Conservation (phyloP, 139 green algal genomes). For the Eudorina sp. region DNA sequence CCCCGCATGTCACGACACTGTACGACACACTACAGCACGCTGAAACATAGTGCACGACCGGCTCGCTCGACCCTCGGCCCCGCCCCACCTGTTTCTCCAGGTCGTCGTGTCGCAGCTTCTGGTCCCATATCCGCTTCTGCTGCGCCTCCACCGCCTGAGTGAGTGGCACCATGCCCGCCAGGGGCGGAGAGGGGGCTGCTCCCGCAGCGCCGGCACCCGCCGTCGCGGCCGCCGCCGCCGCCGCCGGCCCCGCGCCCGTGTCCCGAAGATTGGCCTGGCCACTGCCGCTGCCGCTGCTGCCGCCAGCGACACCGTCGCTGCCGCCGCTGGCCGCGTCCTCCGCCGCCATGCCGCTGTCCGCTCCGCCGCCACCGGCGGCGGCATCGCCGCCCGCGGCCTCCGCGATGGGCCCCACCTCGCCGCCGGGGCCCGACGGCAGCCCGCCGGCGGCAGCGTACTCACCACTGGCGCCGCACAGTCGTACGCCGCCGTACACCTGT, state of each 20-base stretch:
- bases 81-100: conserved; percentile 34
- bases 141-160: conserved; percentile 5
- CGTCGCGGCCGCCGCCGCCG: neutral
- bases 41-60: too few relatives aligned
- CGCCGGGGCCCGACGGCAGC: neutral
- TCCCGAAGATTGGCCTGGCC: neutral
- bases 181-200: neutral
- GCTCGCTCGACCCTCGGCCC: too few relatives aligned
- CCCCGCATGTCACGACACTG: too few relatives aligned
- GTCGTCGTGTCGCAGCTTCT: conserved; percentile 42
- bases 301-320: neutral
- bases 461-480: neutral
- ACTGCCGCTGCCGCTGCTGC: neutral
- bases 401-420: neutral
- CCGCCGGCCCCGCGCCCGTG: neutral
- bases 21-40: too few relatives aligned
- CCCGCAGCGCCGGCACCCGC: neutral
- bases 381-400: neutral
- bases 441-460: neutral
- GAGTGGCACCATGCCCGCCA: neutral
- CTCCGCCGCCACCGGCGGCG: neutral
- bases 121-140: conserved; percentile 36
- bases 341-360: neutral
- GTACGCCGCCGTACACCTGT: conserved; percentile 11
- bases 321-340: neutral